These are phyloP conservation scores for Pugionium cornutum DNA, from an alignment of 345 rosid species.

Conservation along the genomic window DNA sequence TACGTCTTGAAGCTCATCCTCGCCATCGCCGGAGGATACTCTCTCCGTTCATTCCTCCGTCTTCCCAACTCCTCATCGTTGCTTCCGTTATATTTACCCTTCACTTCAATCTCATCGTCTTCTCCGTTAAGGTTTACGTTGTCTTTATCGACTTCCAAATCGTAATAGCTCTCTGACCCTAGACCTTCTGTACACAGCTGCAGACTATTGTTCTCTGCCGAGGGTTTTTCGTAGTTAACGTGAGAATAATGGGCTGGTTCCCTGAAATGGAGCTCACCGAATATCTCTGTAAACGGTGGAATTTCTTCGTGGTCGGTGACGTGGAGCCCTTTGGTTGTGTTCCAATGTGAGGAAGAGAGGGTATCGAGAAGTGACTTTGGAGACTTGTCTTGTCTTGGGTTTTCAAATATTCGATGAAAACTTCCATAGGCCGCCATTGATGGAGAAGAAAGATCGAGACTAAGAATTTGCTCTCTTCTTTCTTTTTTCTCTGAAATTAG, in stretches of 20 bases:
- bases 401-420: slow-evolving; percentile 69
- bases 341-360: slow-evolving; percentile 56
- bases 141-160: slow-evolving; percentile 47
- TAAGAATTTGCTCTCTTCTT: slow-evolving; percentile 18
- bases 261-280: slow-evolving; percentile 73
- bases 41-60: slow-evolving; percentile 39
- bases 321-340: slow-evolving; percentile 42
- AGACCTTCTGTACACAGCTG: slow-evolving; percentile 91
- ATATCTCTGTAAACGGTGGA: slow-evolving; percentile 64
- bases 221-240: slow-evolving; percentile 7
- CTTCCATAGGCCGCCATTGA: slow-evolving; percentile 76
- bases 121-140: neutral
- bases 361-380: slow-evolving; percentile 51
- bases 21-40: slow-evolving; percentile 86
- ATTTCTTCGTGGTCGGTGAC: slow-evolving; percentile 45
- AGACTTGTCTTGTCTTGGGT: slow-evolving; percentile 50
- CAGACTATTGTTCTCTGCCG: slow-evolving; percentile 46
- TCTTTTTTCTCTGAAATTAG: slow-evolving; percentile 13
- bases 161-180: slow-evolving; percentile 81
- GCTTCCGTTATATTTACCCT: slow-evolving; percentile 3
- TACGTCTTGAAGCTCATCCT: slow-evolving; percentile 75
- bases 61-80: slow-evolving; percentile 42
- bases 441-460: slow-evolving; percentile 10
- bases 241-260: slow-evolving; percentile 42
- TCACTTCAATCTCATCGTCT: slow-evolving; percentile 27